Conservation (phyloP, 495 filamentous ascomycete genomes). For the Neurospora hispaniola region DNA sequence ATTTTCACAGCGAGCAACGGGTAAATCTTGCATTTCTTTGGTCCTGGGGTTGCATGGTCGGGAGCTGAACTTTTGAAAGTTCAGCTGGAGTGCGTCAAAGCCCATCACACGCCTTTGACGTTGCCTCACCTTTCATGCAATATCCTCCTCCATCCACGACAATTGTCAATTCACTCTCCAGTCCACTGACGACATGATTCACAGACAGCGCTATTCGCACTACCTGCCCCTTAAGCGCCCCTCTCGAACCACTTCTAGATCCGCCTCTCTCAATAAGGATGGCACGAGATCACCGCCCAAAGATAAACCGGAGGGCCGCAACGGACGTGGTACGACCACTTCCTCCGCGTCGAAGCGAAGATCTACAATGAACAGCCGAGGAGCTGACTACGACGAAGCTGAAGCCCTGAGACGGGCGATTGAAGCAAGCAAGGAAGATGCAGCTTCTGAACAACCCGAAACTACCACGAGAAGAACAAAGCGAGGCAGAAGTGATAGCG, state of each 20-base stretch:
- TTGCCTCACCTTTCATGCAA: neutral
- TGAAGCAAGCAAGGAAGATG: conserved; percentile 85
- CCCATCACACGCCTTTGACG: conserved; percentile 11
- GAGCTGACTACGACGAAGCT: conserved; percentile 91
- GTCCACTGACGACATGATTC: conserved; percentile 23
- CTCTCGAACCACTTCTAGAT: conserved; percentile 37
- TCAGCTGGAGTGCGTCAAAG: conserved; percentile 17
- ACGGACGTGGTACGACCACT: conserved; percentile 34
- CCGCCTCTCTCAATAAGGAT: conserved; percentile 49
- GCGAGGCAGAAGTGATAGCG: conserved; percentile 79
- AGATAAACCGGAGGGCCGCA: conserved; percentile 33
- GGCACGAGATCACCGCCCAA: conserved; percentile 36
- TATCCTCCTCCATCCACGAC: neutral
- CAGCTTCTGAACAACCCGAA: conserved; percentile 37
- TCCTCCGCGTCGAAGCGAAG: conserved; percentile 62
- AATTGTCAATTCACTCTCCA: conserved; percentile 3
- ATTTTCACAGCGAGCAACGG: conserved; percentile 70
- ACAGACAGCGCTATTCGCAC: conserved; percentile 45
- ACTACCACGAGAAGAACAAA: conserved; percentile 54
- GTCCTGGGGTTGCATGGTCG: neutral
- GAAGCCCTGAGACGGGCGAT: conserved; percentile 81
- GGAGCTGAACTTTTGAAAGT: conserved; percentile 14
- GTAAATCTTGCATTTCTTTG: conserved; percentile 44
- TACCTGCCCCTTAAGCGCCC: conserved; percentile 43
- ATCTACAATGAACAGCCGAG: conserved; percentile 95